Percentiles rank a stretch among this genome's conserved stretches.
These are phyloP conservation scores for Chaetomium sp. DNA, from an alignment of 2,329 filamentous ascomycete genomes.

Conservation along the genomic window DNA sequence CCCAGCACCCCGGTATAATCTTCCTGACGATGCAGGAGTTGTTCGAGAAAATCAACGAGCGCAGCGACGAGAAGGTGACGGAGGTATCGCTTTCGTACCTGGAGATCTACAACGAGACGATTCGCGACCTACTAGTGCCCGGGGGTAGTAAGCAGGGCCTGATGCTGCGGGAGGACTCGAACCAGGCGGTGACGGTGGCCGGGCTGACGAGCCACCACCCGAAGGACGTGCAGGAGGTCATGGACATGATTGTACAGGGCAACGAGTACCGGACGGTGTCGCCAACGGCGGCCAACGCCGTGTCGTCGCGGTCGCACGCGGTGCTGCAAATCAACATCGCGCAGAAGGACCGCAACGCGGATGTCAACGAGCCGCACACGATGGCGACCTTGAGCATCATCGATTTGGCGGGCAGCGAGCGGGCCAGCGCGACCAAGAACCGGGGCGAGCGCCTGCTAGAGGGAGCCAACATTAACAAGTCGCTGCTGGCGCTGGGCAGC, in stretches of 20 bases:
- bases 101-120: constrained; percentile 99
- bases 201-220: constrained; percentile 89
- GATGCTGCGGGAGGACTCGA: constrained; percentile 90
- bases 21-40: constrained; percentile 99
- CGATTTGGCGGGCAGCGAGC: constrained; percentile 90
- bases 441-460: constrained; percentile 84
- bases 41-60: constrained; percentile 90
- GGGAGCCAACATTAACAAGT: constrained; percentile 99
- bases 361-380: constrained; percentile 88
- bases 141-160: constrained; percentile 75
- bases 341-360: constrained; percentile 87
- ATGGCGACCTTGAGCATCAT: constrained; percentile 99
- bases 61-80: constrained; percentile 77
- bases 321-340: constrained; percentile 96
- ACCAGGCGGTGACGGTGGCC: constrained; percentile 84
- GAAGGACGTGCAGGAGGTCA: constrained; percentile 87
- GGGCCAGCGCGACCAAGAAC: constrained; percentile 95
- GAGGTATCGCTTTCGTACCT: constrained; percentile 91
- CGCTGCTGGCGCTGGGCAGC: constrained; percentile 83
- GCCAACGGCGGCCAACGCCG: constrained; percentile 93
- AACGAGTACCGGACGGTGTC: constrained; percentile 95
- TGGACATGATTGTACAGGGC: constrained; percentile 97
- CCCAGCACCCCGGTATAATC: constrained; percentile 92
- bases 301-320: constrained; percentile 92
- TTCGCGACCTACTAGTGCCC: constrained; percentile 86